Evolutionary conservation across 148 eudicot species (phyloP), one percentile per base, ranked within the genome.

Genomic region (Spergularia bocconei): DNA sequence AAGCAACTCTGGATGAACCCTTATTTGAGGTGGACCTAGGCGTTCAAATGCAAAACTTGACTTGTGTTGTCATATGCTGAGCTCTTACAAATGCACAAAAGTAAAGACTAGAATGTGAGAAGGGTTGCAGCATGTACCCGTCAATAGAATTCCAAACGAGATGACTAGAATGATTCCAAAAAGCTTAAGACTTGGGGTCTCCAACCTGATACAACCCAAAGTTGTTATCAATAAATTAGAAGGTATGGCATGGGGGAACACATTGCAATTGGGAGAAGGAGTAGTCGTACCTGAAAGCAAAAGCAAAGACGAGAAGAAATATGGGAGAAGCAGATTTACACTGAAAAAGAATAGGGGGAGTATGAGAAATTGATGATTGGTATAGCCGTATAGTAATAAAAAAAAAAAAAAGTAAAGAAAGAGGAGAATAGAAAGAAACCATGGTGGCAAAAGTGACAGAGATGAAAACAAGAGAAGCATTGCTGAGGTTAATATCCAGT

Each of bases 371-470:
- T 29, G 4, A 2, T 0, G 36, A 29, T 29, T 29, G 36, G 36
- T 29, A 29, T 29, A 29, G 36, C 2, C 1, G 2, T 29, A 29
- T 29, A 15, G 54, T 21, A 54, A 60, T 33, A 39, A 51, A 79
- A 47, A 1, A 14, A 50, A 61, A 9, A 64, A 20, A 78, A 69
- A 51, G 38, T 64, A 57, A 29, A 29, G 36, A 82, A 57, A 52
- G 50, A 78, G 52, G 71, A 47, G 69, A 69, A 69, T 50, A 67
- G 74, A 19, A 57, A 88, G 91, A 54, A 82, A 95, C 99, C 99
- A 95, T 95, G 20, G 99, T 95, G 74, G 99, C 99, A 85, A 95
- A 95, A 62, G 97, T 95, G 73, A 95, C 99, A 59, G 99, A 85
- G 85, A 95, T 90, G 84, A 95, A 95, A 83, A 95, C 99, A 84